Percentiles rank a stretch among this genome's conserved stretches.
Conservation (phyloP, 371 early-diverging fungal species). For the Gilbertella persicaria region DNA sequence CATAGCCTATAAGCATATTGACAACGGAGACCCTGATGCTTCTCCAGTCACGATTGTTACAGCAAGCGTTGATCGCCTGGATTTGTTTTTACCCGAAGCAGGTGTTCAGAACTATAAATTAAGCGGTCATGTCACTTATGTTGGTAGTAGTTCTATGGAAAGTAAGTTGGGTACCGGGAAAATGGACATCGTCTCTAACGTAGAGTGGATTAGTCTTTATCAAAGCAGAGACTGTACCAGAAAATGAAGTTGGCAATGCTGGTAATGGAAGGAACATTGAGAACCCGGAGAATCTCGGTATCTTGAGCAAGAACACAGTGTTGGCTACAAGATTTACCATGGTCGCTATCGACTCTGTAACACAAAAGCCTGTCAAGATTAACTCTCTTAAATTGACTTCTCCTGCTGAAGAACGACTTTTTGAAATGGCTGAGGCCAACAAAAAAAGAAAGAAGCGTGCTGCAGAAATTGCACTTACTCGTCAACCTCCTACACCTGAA, state of each 20-base stretch:
- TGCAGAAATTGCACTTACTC: conserved; percentile 60
- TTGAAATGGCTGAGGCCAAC: conserved; percentile 71
- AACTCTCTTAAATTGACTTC: conserved; percentile 75
- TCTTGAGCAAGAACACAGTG: conserved; percentile 54
- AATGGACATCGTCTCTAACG: neutral
- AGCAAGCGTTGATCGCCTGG: conserved; percentile 90
- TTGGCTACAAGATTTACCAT: conserved; percentile 90
- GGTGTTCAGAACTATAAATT: conserved; percentile 72
- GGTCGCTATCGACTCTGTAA: conserved; percentile 85
- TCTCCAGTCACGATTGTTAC: conserved; percentile 81
- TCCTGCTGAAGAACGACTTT: conserved; percentile 80
- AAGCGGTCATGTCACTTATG: conserved; percentile 80
- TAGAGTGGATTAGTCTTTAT: conserved; percentile 55
- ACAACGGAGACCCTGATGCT: conserved; percentile 60
- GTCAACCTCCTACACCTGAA: conserved; percentile 79
- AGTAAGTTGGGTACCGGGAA: conserved; percentile 27
- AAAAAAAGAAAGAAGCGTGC: conserved; percentile 73
- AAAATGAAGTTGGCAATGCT: conserved; percentile 5
- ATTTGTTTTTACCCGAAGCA: conserved; percentile 68
- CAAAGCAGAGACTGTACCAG: conserved; percentile 63
- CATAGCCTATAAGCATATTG: conserved; percentile 80
- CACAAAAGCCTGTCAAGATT: conserved; percentile 72
- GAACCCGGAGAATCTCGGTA: conserved; percentile 25
- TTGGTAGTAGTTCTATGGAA: conserved; percentile 92
- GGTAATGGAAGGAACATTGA: conserved; percentile 5